These are phyloP conservation scores for Rhizoctonia solani DNA, from an alignment of 1,284 basidiomycete genomes.

Conservation along the genomic window DNA sequence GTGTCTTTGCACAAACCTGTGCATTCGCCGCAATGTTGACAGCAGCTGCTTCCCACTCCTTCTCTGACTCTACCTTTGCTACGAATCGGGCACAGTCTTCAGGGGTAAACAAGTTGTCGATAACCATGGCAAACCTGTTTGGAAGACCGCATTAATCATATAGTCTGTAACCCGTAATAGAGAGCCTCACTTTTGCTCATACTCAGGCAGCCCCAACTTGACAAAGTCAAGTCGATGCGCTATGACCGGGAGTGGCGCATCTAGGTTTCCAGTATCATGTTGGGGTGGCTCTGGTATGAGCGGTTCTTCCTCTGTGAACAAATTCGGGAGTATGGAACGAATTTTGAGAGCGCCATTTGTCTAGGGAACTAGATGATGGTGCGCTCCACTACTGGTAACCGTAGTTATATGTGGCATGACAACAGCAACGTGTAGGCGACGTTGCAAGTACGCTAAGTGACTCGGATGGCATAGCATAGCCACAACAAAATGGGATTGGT, in stretches of 20 bases:
- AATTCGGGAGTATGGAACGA: not conserved
- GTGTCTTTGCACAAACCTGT: not conserved
- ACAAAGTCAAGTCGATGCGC: conserved; percentile 33
- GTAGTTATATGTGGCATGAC: too few relatives aligned
- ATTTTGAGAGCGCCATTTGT: not conserved
- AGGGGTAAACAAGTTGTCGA: conserved; percentile 35
- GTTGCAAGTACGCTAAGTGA: too few relatives aligned
- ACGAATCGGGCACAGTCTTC: conserved; percentile 35
- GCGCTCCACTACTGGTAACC: too few relatives aligned
- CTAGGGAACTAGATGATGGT: too few relatives aligned
- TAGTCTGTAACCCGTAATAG: not conserved
- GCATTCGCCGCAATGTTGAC: conserved; percentile 5
- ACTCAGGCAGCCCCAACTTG: conserved; percentile 24
- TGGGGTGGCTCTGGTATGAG: conserved; percentile 34
- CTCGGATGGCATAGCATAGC: too few relatives aligned
- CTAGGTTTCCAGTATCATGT: conserved; percentile 14
- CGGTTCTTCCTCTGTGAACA: not conserved
- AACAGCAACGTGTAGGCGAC: too few relatives aligned
- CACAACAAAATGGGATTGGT: too few relatives aligned
- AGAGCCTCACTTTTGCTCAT: conserved; percentile 16
- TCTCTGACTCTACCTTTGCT: conserved; percentile 23
- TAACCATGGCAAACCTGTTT: conserved; percentile 31
- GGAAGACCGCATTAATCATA: not conserved
- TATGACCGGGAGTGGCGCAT: conserved; percentile 29
- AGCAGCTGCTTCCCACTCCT: conserved; percentile 19